Conservation (phyloP, 345 rosid species). For the Mallotus nudiflorus region DNA sequence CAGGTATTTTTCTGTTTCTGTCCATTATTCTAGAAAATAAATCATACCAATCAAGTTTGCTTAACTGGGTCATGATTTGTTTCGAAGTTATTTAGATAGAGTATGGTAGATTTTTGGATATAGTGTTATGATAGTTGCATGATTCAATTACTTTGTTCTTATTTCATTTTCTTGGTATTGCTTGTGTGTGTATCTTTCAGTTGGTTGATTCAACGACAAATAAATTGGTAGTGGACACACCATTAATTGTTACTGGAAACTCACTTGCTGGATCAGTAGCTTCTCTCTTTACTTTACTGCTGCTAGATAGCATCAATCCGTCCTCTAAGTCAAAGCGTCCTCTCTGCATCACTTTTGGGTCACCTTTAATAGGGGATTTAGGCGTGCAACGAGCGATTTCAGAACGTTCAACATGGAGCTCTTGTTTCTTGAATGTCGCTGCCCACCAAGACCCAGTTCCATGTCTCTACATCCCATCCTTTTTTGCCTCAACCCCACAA, state of each 20-base stretch:
- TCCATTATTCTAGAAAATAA: not conserved
- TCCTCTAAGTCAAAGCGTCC: conserved; percentile 27
- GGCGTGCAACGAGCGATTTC: conserved; percentile 38
- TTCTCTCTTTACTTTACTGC: conserved; percentile 63
- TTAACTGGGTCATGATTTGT: not conserved
- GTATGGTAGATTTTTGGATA: not conserved
- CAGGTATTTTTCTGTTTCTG: conserved; percentile 34
- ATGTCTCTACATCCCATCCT: conserved; percentile 20
- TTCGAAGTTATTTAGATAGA: not conserved
- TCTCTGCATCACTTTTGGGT: conserved; percentile 73
- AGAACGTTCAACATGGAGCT: conserved; percentile 34
- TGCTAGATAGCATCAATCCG: conserved; percentile 38
- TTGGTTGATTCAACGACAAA: not conserved
- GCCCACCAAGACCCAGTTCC: conserved; percentile 40
- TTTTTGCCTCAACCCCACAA: not conserved
- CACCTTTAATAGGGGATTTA: conserved; percentile 51
- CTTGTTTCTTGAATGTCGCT: conserved; percentile 60
- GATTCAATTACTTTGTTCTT: too few relatives aligned
- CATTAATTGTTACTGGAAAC: conserved; percentile 55
- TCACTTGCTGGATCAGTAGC: conserved; percentile 70
- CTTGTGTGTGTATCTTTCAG: conserved; percentile 10
- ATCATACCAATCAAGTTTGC: not conserved
- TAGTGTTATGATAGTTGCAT: not conserved
- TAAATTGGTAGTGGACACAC: conserved; percentile 11
- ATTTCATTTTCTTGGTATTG: not conserved